Conservation (phyloP, 345 rosid species). For the Gossypium raimondii region DNA sequence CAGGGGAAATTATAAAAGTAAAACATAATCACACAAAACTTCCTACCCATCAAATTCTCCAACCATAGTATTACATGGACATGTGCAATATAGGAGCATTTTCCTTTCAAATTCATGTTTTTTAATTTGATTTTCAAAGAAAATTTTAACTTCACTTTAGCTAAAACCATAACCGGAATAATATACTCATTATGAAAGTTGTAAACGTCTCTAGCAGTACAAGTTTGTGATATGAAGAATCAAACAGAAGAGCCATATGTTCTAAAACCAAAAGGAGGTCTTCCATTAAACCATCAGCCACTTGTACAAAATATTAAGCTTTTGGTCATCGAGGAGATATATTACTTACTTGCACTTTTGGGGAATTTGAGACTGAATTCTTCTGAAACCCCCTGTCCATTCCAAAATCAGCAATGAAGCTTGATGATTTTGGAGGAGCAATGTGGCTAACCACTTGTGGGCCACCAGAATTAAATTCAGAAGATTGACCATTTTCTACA, state of each 20-base stretch:
- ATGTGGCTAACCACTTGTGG: constrained; percentile 82
- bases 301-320: neutral
- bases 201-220: neutral
- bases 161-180: neutral
- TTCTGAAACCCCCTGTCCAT: constrained; percentile 70
- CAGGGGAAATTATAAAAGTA: neutral
- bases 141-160: neutral
- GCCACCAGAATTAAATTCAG: constrained; percentile 49
- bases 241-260: neutral
- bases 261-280: neutral
- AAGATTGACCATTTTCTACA: constrained; percentile 55
- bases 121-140: neutral
- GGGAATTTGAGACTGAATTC: constrained; percentile 55
- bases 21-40: neutral
- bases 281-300: neutral
- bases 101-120: neutral
- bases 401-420: constrained; percentile 87
- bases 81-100: neutral
- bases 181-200: neutral
- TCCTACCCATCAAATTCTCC: constrained; percentile 3
- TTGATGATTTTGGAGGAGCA: constrained; percentile 86
- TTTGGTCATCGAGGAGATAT: neutral
- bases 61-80: neutral
- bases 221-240: neutral
- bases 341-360: constrained; percentile 61